Evolutionary conservation across 306 rosid species (phyloP).

Genomic region (Dryas octopetala): DNA sequence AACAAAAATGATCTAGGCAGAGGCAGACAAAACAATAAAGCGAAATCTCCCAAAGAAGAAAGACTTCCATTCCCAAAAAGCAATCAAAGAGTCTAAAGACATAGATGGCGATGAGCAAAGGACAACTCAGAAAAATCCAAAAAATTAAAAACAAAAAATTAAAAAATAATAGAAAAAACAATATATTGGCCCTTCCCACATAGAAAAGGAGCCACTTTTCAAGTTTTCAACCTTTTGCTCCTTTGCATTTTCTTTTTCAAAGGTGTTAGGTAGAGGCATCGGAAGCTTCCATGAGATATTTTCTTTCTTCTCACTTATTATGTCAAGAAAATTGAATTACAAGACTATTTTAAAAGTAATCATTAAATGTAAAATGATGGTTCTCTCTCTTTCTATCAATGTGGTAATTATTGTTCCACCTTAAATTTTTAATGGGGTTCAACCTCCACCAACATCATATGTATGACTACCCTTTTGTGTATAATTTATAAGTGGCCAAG

Average conservation of each 20-base stretch:
- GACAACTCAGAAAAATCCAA: slow-evolving; percentile 17
- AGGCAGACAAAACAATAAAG: slow-evolving; percentile 7
- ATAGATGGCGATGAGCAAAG: slow-evolving; percentile 27
- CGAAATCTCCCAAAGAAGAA: slow-evolving; percentile 25
- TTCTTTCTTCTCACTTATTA: neutral
- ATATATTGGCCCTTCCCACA: slow-evolving; percentile 25
- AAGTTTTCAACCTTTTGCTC: slow-evolving; percentile 34
- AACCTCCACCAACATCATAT: slow-evolving; percentile 44
- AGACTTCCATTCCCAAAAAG: slow-evolving; percentile 23
- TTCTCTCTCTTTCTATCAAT: slow-evolving; percentile 19
- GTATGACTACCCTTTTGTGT: too few relatives aligned
- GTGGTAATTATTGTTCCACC: slow-evolving; percentile 33
- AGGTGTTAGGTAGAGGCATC: slow-evolving; percentile 48
- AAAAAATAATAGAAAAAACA: neutral
- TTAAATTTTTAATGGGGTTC: slow-evolving; percentile 29
- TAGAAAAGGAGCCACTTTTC: slow-evolving; percentile 28
- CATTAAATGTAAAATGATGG: slow-evolving; percentile 12
- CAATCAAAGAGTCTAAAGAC: slow-evolving; percentile 9
- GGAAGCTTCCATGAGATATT: slow-evolving; percentile 52
- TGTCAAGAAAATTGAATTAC: neutral
- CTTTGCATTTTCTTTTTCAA: slow-evolving; percentile 38
- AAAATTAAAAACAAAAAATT: neutral
- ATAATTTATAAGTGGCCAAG: neutral
- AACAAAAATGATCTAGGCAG: neutral
- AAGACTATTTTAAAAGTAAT: neutral